A percentile compares a stretch with the other conserved stretches of the same genome.
These are phyloP conservation scores for Aurantiochytrium sp. DNA, from an alignment of 108 stramenopile genomes.

Conservation along the genomic window DNA sequence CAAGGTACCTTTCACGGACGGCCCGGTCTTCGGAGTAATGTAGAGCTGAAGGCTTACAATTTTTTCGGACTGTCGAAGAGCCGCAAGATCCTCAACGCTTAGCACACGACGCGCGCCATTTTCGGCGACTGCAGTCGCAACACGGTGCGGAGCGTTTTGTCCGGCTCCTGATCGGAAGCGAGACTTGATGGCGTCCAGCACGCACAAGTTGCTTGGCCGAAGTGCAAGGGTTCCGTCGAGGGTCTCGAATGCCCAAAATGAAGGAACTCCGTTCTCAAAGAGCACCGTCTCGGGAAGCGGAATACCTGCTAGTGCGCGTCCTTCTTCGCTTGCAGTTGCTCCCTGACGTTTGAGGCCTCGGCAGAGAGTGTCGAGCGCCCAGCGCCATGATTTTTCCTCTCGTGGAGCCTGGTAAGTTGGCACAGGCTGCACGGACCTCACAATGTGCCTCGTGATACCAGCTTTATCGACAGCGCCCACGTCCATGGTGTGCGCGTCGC, in stretches of 20 bases:
- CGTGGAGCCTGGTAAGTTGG: background rate
- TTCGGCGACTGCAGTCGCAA: background rate
- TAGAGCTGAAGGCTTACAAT: background rate
- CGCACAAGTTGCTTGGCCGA: background rate
- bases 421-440: background rate
- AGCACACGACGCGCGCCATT: background rate
- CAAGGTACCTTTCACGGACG: background rate
- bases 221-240: background rate
- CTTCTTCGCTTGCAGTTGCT: background rate
- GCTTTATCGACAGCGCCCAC: background rate
- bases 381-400: background rate
- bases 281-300: background rate
- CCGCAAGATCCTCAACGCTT: background rate
- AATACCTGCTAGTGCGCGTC: background rate
- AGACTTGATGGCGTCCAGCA: background rate
- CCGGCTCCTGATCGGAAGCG: background rate
- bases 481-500: background rate
- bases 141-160: background rate
- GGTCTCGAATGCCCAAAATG: background rate
- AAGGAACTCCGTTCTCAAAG: background rate
- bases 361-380: background rate
- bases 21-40: background rate
- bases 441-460: background rate
- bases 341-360: background rate
- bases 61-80: background rate